Base-by-base conservation (phyloP, 352 stramenopile species). In the Pythium rhizo-oryzae region DNA sequence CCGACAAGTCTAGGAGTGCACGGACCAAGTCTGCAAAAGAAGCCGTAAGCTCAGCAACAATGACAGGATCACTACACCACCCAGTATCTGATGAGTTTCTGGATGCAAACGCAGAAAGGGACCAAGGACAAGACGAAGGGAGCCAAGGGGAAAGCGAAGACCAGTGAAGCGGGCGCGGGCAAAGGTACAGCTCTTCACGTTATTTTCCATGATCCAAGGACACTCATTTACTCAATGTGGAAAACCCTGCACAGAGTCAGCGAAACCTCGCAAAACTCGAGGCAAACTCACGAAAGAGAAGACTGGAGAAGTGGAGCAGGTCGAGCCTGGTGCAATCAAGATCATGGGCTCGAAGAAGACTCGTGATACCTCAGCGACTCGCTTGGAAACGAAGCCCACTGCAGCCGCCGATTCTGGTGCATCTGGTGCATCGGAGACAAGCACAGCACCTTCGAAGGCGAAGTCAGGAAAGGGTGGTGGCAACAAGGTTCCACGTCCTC, bases 261-360 rank as follows among this genome's bases (percentile, higher is more conserved):
- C 61, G n/a, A 91, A 87, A 59, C 46, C 44, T 25, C 78, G 81
- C 59, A 89, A 89, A 63, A 57, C 70, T 30, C 79, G 78, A 0
- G 58, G 50, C 3, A 74, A 75, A 18, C 24, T 39, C 15, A 75
- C 78, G 39, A 87, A 79, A 47, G 80, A 89, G 8, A 67, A 64
- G 21, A 19, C 23, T 0, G 52, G 18, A 12, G 55, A 70, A 0
- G 15, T 24, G 2, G 71, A 75, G 33, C 7, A 47, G 19, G 30
- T 80, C 4, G 68, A 86, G 44, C 80, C 80, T 44, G 84, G 81
- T 2, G 71, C 72, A 59, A 43, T 91, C n/a, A 79, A 77, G 30
- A 90, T 91, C 33, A 90, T 91, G 82, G 41, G 47, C 19, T 13
- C 43, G n/a, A n/a, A n/a, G 19, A 74, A 74, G 21, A 44, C 28